phyloP scores from a whole-genome alignment of 805 yeast species.

The Candida anglica region DNA sequence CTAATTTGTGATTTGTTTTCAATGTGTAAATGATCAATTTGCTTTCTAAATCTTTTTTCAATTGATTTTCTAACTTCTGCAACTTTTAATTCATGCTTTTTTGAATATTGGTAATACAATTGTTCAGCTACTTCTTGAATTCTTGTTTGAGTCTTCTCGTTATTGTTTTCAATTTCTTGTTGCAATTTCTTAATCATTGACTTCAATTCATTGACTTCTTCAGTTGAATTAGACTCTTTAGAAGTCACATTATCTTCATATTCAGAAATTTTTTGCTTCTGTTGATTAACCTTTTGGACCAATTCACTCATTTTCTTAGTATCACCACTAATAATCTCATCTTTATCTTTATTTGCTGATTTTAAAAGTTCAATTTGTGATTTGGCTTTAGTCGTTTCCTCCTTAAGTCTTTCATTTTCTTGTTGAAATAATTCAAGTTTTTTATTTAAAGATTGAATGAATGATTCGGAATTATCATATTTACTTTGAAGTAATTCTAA shows the following conservation, averaged over 20 bases:
- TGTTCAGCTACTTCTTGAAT: slow-evolving; percentile 65
- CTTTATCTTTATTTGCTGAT: slow-evolving; percentile 19
- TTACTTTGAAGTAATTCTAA: slow-evolving; percentile 7
- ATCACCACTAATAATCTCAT: slow-evolving; percentile 27
- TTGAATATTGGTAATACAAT: slow-evolving; percentile 67
- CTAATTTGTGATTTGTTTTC: slow-evolving; percentile 45
- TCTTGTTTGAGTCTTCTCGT: slow-evolving; percentile 48
- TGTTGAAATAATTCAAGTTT: slow-evolving; percentile 23
- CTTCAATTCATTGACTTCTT: slow-evolving; percentile 3
- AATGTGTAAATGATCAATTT: slow-evolving; percentile 38
- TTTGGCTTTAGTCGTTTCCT: slow-evolving; percentile 5
- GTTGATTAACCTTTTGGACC: slow-evolving; percentile 17
- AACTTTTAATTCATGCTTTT: slow-evolving; percentile 74
- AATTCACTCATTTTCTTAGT: slow-evolving; percentile 25
- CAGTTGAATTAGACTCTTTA: slow-evolving; percentile 9
- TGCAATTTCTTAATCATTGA: slow-evolving; percentile 17
- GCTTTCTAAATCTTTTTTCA: slow-evolving; percentile 17
- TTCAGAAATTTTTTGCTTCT: slow-evolving; percentile 12
- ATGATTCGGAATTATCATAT: slow-evolving; percentile 5
- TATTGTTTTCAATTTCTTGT: slow-evolving; percentile 31
- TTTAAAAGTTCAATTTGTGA: slow-evolving; percentile 6
- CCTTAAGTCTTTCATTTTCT: slow-evolving; percentile 18
- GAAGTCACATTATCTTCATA: slow-evolving; percentile 9
- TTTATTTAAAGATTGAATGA: slow-evolving; percentile 14
- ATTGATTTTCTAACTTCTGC: slow-evolving; percentile 47